Base-by-base conservation (phyloP, 129 eudicot species). In the Pulicaria dysenterica region DNA sequence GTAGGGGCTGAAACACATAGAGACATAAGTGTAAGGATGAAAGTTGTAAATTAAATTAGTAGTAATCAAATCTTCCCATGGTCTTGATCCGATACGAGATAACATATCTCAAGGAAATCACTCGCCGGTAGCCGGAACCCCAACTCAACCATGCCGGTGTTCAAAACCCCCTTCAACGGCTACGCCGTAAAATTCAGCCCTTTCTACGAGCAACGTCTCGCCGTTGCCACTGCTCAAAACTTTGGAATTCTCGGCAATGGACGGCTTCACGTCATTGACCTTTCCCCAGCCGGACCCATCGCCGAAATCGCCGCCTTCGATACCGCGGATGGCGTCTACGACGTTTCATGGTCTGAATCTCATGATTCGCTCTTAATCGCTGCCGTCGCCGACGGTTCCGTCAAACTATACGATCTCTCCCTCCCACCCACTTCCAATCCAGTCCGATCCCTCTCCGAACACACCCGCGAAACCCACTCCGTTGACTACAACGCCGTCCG, bases 171-270 rank as follows among this genome's bases (percentile, higher is more conserved):
- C 1, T 90, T 94, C 81, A 94, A 94, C 81, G 98, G 98, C 61
- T 94, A 90, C 91, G 75, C 98, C 80, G 98, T 94, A 7, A 84
- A 90, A 65, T 94, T 94, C 91, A 90, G 97, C 79, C 98, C 98
- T 2, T 90, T 90, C 42, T 85, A 85, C 85, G 97, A 90, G 55
- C 74, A 79, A 81, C 89, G 87, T 38, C 79, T 88, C 41, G 95
- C 95, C 60, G 88, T 88, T 61, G 88, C 88, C 67, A 88, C 91
- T 51, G 54, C 95, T 53, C 95, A 85, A 54, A 88, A 88, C 84
- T 88, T 88, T 70, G 91, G 95, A 19, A 88, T 88, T 78, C 86
- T 88, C 9, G 95, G 95, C 60, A 88, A 88, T 77, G 97, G 95
- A 36, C 92, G 95, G 12, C 43, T 91, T 64, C 97, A 91, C 87